Evolutionary conservation across 169 alveolate genomes (phyloP), one percentile per base, ranked within the genome.

Genomic region (Plasmodium knowlesi): DNA sequence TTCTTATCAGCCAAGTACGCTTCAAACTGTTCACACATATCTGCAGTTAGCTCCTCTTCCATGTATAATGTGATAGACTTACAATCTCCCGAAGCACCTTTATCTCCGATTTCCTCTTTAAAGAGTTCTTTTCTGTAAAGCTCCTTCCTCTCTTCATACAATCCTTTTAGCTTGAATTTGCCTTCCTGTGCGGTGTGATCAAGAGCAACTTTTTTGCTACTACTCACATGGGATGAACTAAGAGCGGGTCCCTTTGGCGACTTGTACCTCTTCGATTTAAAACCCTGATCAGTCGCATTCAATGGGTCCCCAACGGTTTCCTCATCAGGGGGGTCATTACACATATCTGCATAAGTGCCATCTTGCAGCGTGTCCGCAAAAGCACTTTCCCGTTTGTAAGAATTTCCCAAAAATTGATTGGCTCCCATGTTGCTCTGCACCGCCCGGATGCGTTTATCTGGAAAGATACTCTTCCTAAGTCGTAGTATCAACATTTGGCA

Each of bases 401-500:
- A 32, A 67, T 30, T 4, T 32, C 70, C 30, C 19, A 39, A 32
- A 22, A 46, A 54, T 50, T 86, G 71, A 6, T 50, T 32, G 8
- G 72, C 14, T 14, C 37, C 19, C n/a, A 41, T 25, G 70, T 50
- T 79, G 34, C 70, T 19, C n/a, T 89, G 39, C 53, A 89, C 53
- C 50, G 81, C 83, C 80, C 83, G 67, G n/a, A 89, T 54, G 22
- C 41, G 8, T 67, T 71, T 70, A 16, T 78, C 57, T 39, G 34
- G 22, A 10, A 89, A 25, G 37, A 10, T 80, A 57, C 67, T 41
- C 25, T 10, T 32, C 53, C 82, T 89, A 32, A 89, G 14, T 41
- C 90, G 72, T 8, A 89, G 54, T 43, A 89, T 89, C 39, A 89
- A 70, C 91, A 89, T 89, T 89, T 89, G 94, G 25, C 94, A 80